phyloP scores from a whole-genome alignment of 192 early-diverging fungal genomes.

The Oehlia diaphana region DNA sequence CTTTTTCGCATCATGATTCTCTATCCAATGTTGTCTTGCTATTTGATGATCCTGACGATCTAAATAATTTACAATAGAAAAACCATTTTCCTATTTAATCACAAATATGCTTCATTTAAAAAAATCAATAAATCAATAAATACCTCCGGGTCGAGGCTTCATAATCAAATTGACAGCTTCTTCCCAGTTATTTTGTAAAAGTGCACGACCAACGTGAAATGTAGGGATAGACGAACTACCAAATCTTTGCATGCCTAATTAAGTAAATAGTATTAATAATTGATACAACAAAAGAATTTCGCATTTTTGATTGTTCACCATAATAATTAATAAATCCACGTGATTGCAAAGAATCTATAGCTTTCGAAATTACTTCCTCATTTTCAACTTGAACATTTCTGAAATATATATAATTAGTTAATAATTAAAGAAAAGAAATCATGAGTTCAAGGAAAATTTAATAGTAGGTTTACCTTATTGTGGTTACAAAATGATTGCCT shows the following conservation, averaged over 20 bases:
- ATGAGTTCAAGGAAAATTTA: not conserved
- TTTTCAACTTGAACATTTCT: conserved; percentile 55
- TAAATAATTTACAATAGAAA: conserved; percentile 26
- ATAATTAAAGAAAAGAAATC: not conserved
- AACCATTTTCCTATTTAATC: not conserved
- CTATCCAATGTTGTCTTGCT: conserved; percentile 72
- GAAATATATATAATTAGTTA: not conserved
- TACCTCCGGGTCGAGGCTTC: conserved; percentile 74
- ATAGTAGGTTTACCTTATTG: conserved; percentile 56
- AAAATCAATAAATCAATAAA: not conserved
- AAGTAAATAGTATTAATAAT: not conserved
- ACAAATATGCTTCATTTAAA: not conserved
- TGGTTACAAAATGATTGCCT: conserved; percentile 91
- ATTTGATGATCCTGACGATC: conserved; percentile 61
- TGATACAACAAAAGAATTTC: not conserved
- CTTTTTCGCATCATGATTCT: conserved; percentile 57
- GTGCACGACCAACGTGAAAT: conserved; percentile 73
- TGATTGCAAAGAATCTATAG: conserved; percentile 65
- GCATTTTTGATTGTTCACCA: conserved; percentile 45
- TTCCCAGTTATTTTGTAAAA: conserved; percentile 73
- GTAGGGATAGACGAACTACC: conserved; percentile 83
- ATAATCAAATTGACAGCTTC: conserved; percentile 79
- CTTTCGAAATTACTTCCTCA: conserved; percentile 47
- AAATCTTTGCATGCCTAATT: conserved; percentile 85
- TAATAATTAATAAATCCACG: conserved; percentile 97